Conservation (phyloP, 2,329 filamentous ascomycete species). For the Plenodomus biglobosus region DNA sequence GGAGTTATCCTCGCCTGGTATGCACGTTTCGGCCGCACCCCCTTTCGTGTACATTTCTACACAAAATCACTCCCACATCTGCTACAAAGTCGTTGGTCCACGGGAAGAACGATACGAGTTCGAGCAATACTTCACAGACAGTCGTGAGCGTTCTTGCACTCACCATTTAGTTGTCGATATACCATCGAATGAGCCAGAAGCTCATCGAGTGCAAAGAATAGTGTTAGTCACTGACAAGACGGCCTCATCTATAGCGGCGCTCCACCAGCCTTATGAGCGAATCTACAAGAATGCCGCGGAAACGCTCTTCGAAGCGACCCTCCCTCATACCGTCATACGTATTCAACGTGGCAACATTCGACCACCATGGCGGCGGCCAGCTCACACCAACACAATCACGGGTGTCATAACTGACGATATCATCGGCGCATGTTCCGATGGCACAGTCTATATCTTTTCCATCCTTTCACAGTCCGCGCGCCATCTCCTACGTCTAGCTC, state of each 20-base stretch:
- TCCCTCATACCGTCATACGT: conserved; percentile 47
- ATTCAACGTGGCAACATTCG: conserved; percentile 55
- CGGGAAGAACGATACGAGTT: conserved; percentile 26
- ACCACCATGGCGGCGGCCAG: conserved; percentile 38
- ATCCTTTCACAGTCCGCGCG: conserved; percentile 65
- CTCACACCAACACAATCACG: conserved; percentile 12
- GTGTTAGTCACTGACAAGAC: conserved; percentile 41
- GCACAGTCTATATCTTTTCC: conserved; percentile 60
- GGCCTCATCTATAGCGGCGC: conserved; percentile 29
- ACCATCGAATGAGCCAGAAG: neutral
- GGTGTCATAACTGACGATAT: conserved; percentile 52
- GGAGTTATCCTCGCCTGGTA: conserved; percentile 52
- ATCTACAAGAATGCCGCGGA: conserved; percentile 28
- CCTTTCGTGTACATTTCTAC: conserved; percentile 59
- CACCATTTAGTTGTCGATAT: conserved; percentile 29
- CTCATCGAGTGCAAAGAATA: conserved; percentile 13
- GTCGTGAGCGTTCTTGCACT: conserved; percentile 29
- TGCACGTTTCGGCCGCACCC: conserved; percentile 52
- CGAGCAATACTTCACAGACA: conserved; percentile 33
- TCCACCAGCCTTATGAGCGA: conserved; percentile 26
- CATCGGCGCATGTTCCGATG: conserved; percentile 55
- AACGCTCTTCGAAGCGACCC: conserved; percentile 47
- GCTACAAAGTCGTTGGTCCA: conserved; percentile 46
- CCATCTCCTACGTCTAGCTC: conserved; percentile 70
- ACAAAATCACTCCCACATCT: conserved; percentile 55